Evolutionary conservation across 192 early-diverging fungal species (phyloP), one percentile per base, ranked within the genome.

Genomic region (Coemansia sp.): DNA sequence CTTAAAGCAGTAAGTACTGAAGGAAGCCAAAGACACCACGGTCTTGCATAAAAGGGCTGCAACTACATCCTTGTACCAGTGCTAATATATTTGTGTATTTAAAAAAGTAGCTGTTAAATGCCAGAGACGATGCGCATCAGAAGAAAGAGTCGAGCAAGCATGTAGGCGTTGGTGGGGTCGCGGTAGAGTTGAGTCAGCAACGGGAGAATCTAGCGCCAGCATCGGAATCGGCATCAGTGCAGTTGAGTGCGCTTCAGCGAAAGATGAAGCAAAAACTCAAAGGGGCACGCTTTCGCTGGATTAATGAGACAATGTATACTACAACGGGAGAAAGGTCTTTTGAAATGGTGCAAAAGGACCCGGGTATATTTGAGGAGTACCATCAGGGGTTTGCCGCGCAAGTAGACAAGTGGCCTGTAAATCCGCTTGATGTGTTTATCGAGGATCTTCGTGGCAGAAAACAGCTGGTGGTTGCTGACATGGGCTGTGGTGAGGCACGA

Each of bases 271-370:
- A 88, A 70, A 90, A 94, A 65, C 84, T 96, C 11, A 87, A 87
- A 17, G 91, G 90, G 17, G 88, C 90, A 7, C 85, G 87, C 39
- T 94, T 94, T 72, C 84, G 92, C 7, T 95, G 92, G 91, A 84
- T 99, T 70, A 99, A 99, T 78, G 97, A 99, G 77, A 72, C 91
- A 46, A 86, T 99, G 25, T 99, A 99, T 76, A 98, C 95, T 11
- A 89, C 90, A 17, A 85, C 85, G 0, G 91, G 93, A 31, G 74
- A 87, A 22, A 85, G 90, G 14, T 88, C 93, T 0, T 90, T 88
- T 60, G 66, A 84, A 11, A 76, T 97, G 31, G 94, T 98, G 65
- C 85, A 88, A 64, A 76, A 90, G 46, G 88, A 94, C 42, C 94
- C 95, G 0, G 88, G 91, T 60, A 76, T 93, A n/a, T 99, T 97